Conservation (phyloP, 2,329 filamentous ascomycete genomes). For the Annulohypoxylon truncatum region DNA sequence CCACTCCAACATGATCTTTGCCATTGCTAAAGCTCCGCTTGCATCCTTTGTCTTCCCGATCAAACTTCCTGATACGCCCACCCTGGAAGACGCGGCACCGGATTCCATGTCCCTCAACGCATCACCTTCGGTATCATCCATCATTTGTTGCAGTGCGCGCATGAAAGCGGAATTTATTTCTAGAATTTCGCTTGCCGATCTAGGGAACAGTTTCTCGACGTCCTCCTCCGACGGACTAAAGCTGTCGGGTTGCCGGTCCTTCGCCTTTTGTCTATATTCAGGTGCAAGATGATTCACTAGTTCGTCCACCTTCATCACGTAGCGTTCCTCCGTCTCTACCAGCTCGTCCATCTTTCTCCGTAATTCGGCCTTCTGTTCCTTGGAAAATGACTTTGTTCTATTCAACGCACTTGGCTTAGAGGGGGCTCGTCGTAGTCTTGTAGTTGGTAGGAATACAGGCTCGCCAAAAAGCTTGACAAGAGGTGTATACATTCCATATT, state of each 20-base stretch:
- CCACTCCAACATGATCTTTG: constrained; percentile 86
- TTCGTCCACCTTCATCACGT: constrained; percentile 87
- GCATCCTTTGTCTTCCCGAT: constrained; percentile 71
- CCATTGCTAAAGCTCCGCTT: constrained; percentile 81
- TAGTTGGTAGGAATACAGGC: constrained; percentile 86
- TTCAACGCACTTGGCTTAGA: constrained; percentile 87
- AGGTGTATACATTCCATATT: constrained; percentile 82
- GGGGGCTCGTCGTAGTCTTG: constrained; percentile 83
- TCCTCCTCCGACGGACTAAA: constrained; percentile 78
- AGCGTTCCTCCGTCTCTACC: constrained; percentile 92
- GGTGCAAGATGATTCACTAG: constrained; percentile 83
- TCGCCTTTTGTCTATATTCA: constrained; percentile 80
- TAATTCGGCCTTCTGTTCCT: constrained; percentile 84
- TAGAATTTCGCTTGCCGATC: constrained; percentile 82
- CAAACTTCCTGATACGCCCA: constrained; percentile 56
- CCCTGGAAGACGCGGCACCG: constrained; percentile 59
- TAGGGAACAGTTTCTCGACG: constrained; percentile 82
- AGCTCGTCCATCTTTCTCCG: constrained; percentile 91
- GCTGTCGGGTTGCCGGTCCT: constrained; percentile 67
- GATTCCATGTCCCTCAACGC: constrained; percentile 81
- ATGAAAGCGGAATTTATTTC: constrained; percentile 85
- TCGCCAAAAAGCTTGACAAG: constrained; percentile 85
- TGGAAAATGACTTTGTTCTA: constrained; percentile 79
- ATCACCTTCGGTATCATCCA: constrained; percentile 86
- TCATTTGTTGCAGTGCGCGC: constrained; percentile 76